Evolutionary conservation across 768 basidiomycete genomes (phyloP), one percentile per base, ranked within the genome.

Genomic region (Psilocybe azurescens): DNA sequence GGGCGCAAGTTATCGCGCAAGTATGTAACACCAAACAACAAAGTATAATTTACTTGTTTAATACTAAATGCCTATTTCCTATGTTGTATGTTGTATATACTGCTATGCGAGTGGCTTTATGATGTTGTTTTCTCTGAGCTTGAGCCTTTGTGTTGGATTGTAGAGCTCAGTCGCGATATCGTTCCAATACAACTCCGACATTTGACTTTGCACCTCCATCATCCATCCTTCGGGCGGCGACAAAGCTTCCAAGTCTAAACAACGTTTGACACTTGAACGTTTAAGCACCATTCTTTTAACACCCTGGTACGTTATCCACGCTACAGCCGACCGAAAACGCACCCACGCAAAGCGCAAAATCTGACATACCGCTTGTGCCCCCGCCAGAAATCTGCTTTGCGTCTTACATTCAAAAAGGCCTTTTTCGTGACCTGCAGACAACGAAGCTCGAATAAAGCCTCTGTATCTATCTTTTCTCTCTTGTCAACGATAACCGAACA

Each of bases 191-290:
- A 62, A 62, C 56, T 58, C 61, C 61, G 56, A 58, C 61, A 38
- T 53, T 57, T 62, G 61, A 53, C 41, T 48, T 47, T 29, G 51
- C 36, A 58, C 61, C 41, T 53, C 56, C 52, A 53, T 46, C 61
- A 51, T 51, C 28, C 50, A 14, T 51, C 50, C 28, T 20, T 51
- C 5, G 1, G 14, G 48, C 10, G 9, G 18, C 48, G 16, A n/a
- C 50, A 30, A 51, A 51, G 50, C 30, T 32, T 11, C 7, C 33
- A 36, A 36, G 33, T 24, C 33, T 36, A 7, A 36, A 2, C 33
- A 36, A 6, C 7, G 0, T 36, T 36, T 36, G 33, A 11, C 33
- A 36, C 11, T 36, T 11, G 33, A 36, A 6, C 33, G 33, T 7
- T 11, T 36, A 1, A 24, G 33, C 6, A 11, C 20, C 30, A 18